Evolutionary conservation across 169 alveolate species (phyloP).

Genomic region (Babesia ovis): DNA sequence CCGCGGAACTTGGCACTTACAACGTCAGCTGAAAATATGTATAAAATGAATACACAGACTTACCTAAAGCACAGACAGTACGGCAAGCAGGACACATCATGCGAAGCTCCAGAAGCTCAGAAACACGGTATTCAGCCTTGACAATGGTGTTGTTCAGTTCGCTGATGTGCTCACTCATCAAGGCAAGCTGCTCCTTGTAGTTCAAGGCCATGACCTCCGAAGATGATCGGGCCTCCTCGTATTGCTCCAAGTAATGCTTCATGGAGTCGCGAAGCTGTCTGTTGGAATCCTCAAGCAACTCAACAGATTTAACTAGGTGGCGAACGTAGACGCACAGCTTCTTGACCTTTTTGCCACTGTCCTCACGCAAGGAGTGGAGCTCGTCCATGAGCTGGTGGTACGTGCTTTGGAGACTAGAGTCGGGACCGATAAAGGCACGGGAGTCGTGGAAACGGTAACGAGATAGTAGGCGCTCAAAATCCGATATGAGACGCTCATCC

Average conservation of each 20-base stretch:
- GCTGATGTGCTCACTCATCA: conserved; percentile 67
- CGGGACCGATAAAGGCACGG: neutral
- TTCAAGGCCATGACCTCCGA: conserved; percentile 36
- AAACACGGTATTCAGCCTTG: conserved; percentile 44
- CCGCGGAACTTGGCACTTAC: conserved; percentile 46
- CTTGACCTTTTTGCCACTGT: conserved; percentile 23
- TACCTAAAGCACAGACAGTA: conserved; percentile 33
- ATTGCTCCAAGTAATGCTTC: conserved; percentile 29
- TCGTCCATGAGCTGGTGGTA: conserved; percentile 2
- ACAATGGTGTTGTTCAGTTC: conserved; percentile 56
- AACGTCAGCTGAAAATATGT: conserved; percentile 27
- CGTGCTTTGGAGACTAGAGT: neutral
- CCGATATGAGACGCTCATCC: conserved; percentile 5
- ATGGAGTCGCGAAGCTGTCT: conserved; percentile 37
- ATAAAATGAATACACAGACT: neutral
- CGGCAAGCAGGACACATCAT: conserved; percentile 50
- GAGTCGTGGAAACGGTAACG: conserved; percentile 11
- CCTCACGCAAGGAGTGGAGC: conserved; percentile 12
- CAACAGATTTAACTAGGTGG: conserved; percentile 41
- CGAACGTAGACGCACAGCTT: conserved; percentile 37
- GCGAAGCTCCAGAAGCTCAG: conserved; percentile 35
- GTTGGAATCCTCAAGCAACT: conserved; percentile 46
- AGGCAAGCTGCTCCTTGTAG: conserved; percentile 57
- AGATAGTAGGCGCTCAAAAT: conserved; percentile 17
- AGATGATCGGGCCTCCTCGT: conserved; percentile 12